Evolutionary conservation across 768 basidiomycete species (phyloP).

Genomic region (Mycena rebaudengoi): DNA sequence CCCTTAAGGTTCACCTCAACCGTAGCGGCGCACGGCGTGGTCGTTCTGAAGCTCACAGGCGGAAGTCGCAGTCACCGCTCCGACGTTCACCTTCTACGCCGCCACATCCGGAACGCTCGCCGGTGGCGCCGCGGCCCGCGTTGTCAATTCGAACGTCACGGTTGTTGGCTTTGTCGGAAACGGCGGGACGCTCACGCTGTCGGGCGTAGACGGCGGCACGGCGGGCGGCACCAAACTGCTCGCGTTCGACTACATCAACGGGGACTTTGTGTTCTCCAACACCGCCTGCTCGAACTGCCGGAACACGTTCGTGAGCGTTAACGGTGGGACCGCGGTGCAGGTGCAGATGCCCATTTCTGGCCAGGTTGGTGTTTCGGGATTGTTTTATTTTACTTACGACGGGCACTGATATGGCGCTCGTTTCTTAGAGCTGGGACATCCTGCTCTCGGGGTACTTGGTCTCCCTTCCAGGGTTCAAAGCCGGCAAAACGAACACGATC

Average conservation of each 20-base stretch:
- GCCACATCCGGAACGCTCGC: constrained; percentile 43
- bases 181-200: constrained; percentile 53
- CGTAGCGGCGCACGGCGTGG: constrained; percentile 43
- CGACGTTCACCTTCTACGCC: constrained; percentile 44
- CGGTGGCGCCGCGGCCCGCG: constrained; percentile 47
- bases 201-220: constrained; percentile 49
- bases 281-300: constrained; percentile 59
- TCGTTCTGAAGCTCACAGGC: constrained; percentile 48
- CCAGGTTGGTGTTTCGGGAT: constrained; percentile 43
- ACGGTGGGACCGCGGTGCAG: constrained; percentile 51
- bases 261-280: constrained; percentile 51
- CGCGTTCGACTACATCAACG: constrained; percentile 58
- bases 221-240: constrained; percentile 53
- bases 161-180: constrained; percentile 53
- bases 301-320: constrained; percentile 55
- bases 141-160: constrained; percentile 44
- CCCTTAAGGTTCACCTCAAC: constrained; percentile 44
- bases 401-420: not conserved
- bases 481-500: constrained; percentile 55
- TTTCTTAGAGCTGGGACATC: constrained; percentile 55
- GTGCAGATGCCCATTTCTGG: constrained; percentile 58
- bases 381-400: not conserved
- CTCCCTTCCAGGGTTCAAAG: constrained; percentile 50
- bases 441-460: constrained; percentile 50
- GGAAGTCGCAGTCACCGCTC: constrained; percentile 35